Percentiles rank a stretch among this genome's conserved stretches.
These are phyloP conservation scores for Glonium stellatum DNA, from an alignment of 495 filamentous ascomycete genomes.

Conservation along the genomic window DNA sequence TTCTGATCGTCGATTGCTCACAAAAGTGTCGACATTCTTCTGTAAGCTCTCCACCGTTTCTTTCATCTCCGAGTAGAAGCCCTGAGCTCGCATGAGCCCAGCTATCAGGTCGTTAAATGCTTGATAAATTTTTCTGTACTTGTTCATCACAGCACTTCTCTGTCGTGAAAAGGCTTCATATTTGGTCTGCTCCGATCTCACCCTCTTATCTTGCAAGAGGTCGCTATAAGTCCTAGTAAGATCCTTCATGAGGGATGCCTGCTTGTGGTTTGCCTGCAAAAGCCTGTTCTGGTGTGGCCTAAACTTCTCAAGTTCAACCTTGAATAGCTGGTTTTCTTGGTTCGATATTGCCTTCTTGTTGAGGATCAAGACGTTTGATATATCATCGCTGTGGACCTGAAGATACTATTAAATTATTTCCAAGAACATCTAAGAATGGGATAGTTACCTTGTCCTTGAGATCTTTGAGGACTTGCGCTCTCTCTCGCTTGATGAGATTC, in stretches of 20 bases:
- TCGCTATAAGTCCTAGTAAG: slow-evolving; percentile 80
- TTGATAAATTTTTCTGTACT: slow-evolving; percentile 87
- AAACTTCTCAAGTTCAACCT: slow-evolving; percentile 93
- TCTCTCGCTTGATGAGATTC: slow-evolving; percentile 83
- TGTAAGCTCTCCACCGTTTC: slow-evolving; percentile 91
- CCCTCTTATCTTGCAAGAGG: slow-evolving; percentile 88
- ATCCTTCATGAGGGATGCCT: slow-evolving; percentile 88
- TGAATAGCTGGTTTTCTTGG: slow-evolving; percentile 84
- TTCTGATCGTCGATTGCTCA: slow-evolving; percentile 87
- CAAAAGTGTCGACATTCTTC: slow-evolving; percentile 95
- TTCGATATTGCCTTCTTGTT: slow-evolving; percentile 92
- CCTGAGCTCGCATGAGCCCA: slow-evolving; percentile 76
- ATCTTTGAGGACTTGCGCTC: slow-evolving; percentile 87
- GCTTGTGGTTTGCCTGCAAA: slow-evolving; percentile 88
- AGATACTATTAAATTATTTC: slow-evolving; percentile 5
- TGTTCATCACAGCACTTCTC: slow-evolving; percentile 69
- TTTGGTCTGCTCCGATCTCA: slow-evolving; percentile 86
- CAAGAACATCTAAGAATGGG: background rate
- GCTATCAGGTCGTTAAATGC: slow-evolving; percentile 86
- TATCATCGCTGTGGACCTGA: slow-evolving; percentile 91
- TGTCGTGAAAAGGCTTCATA: slow-evolving; percentile 85
- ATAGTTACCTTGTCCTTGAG: slow-evolving; percentile 81
- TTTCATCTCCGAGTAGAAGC: slow-evolving; percentile 92
- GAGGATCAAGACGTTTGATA: slow-evolving; percentile 90
- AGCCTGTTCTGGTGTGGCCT: slow-evolving; percentile 85